These are phyloP conservation scores for Ormosia semicastrata DNA, from an alignment of 306 rosid genomes.

Conservation along the genomic window DNA sequence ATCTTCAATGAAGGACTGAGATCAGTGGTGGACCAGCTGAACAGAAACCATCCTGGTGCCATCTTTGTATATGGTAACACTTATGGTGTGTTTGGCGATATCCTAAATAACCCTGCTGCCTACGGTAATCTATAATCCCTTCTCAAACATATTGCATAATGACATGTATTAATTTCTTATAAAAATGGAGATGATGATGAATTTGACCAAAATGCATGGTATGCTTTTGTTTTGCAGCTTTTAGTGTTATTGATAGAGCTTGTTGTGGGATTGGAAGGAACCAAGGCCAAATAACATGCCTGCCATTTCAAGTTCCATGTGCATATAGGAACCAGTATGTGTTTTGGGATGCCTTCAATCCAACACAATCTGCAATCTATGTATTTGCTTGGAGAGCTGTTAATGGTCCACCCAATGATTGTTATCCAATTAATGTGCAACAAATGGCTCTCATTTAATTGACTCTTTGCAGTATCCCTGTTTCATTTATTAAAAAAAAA, in stretches of 20 bases:
- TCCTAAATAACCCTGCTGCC: slow-evolving; percentile 62
- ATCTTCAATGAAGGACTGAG: slow-evolving; percentile 59
- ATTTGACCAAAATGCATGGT: neutral
- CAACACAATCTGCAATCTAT: slow-evolving; percentile 61
- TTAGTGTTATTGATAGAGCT: slow-evolving; percentile 57
- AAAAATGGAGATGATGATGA: neutral
- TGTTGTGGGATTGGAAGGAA: slow-evolving; percentile 75
- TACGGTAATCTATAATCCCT: slow-evolving; percentile 41
- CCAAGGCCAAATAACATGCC: slow-evolving; percentile 63
- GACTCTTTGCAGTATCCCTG: neutral
- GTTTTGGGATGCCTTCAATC: slow-evolving; percentile 94
- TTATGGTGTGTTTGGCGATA: slow-evolving; percentile 59
- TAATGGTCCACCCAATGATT: slow-evolving; percentile 53
- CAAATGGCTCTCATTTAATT: slow-evolving; percentile 58
- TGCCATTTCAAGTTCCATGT: slow-evolving; percentile 62
- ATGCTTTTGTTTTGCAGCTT: slow-evolving; percentile 44
- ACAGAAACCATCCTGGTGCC: slow-evolving; percentile 45
- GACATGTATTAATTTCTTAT: neutral
- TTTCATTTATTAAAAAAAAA: neutral
- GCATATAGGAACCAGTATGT: slow-evolving; percentile 37
- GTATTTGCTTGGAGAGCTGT: slow-evolving; percentile 63
- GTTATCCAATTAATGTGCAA: slow-evolving; percentile 66
- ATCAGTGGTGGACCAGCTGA: slow-evolving; percentile 52
- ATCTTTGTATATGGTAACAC: slow-evolving; percentile 58
- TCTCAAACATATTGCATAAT: neutral